A percentile compares a stretch with the other conserved stretches of the same genome.
phyloP scores from a whole-genome alignment of 352 stramenopile species.

The Discostella stelligera region DNA sequence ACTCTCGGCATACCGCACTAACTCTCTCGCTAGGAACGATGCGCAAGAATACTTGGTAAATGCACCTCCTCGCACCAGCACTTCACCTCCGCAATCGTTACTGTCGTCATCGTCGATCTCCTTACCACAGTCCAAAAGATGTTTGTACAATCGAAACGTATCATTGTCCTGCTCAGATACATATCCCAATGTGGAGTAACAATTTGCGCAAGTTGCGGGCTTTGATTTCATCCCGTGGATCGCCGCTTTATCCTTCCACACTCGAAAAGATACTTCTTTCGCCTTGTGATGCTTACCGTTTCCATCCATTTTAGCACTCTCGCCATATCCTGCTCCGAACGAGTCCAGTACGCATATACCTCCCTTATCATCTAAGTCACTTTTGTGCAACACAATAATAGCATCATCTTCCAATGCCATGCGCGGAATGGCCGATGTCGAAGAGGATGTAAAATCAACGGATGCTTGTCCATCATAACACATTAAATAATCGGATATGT shows the following conservation, averaged over 20 bases:
- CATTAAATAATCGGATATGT: slow-evolving; percentile 79
- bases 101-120: not conserved
- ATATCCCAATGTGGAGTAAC: slow-evolving; percentile 67
- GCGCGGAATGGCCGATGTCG: slow-evolving; percentile 28
- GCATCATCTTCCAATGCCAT: slow-evolving; percentile 62
- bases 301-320: slow-evolving; percentile 23
- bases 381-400: slow-evolving; percentile 57
- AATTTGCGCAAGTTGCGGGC: slow-evolving; percentile 63
- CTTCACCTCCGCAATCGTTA: not conserved
- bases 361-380: slow-evolving; percentile 37
- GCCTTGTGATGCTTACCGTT: not conserved
- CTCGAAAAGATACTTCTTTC: slow-evolving; percentile 11
- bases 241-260: slow-evolving; percentile 42
- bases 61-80: not conserved
- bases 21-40: slow-evolving; percentile 70
- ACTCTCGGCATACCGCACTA: slow-evolving; percentile 74
- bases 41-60: slow-evolving; percentile 36
- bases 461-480: slow-evolving; percentile 74
- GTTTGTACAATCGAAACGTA: slow-evolving; percentile 74
- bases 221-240: slow-evolving; percentile 21
- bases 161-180: slow-evolving; percentile 53
- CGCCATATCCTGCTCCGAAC: slow-evolving; percentile 56
- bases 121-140: slow-evolving; percentile 54
- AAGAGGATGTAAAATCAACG: slow-evolving; percentile 64
- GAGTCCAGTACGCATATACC: slow-evolving; percentile 40